A percentile compares a stretch with the other conserved stretches of the same genome.
Evolutionary conservation across 768 basidiomycete species (phyloP).

Genomic region (Boletus sp.): DNA sequence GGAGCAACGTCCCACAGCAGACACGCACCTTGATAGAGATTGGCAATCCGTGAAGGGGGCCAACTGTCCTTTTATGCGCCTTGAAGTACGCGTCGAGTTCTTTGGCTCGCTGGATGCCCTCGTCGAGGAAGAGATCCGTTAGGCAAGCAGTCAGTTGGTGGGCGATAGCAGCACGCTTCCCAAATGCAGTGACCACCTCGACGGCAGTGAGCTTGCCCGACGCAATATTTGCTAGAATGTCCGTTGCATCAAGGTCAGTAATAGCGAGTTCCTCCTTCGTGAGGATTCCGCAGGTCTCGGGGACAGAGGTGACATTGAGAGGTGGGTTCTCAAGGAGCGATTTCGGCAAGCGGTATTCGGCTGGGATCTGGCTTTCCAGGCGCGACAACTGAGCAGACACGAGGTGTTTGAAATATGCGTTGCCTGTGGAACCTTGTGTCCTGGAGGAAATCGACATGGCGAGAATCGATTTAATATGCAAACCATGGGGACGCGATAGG

Average conservation of each 20-base stretch:
- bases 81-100: constrained; percentile 42
- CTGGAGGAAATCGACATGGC: constrained; percentile 22
- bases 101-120: constrained; percentile 37
- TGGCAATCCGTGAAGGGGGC: constrained; percentile 44
- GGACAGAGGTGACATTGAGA: constrained; percentile 34
- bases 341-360: constrained; percentile 13
- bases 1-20: neutral
- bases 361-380: constrained; percentile 26
- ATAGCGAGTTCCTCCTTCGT: constrained; percentile 32
- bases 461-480: neutral
- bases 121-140: constrained; percentile 46
- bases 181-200: constrained; percentile 42
- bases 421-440: constrained; percentile 24
- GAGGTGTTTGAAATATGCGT: constrained; percentile 17
- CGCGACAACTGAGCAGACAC: constrained; percentile 19
- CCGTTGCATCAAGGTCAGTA: constrained; percentile 38
- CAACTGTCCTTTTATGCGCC: constrained; percentile 38
- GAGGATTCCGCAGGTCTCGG: constrained; percentile 33
- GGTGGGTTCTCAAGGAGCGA: constrained; percentile 22
- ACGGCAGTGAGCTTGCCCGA: constrained; percentile 36
- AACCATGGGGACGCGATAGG: neutral
- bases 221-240: constrained; percentile 29
- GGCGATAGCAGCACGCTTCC: constrained; percentile 51
- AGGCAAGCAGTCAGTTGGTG: constrained; percentile 45
- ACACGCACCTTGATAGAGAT: constrained; percentile 40